Conservation (phyloP, 2,329 filamentous ascomycete genomes). For the Phoma herbarum region DNA sequence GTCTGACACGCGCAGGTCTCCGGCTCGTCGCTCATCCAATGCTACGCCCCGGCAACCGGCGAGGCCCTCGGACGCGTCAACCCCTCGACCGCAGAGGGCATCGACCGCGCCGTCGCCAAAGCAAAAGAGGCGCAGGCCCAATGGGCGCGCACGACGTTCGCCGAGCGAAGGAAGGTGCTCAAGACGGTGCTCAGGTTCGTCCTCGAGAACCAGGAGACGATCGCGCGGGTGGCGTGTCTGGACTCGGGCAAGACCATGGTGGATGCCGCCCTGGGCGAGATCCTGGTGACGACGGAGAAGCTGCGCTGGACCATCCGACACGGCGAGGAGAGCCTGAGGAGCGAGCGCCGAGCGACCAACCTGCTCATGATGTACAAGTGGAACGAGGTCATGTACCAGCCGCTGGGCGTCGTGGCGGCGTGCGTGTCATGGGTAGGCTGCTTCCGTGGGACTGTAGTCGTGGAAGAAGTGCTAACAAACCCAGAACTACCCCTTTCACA, state of each 20-base stretch:
- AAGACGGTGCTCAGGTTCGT: conserved; percentile 82
- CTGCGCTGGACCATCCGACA: conserved; percentile 92
- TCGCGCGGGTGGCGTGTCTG: conserved; percentile 84
- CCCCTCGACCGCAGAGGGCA: conserved; percentile 76
- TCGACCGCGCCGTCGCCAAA: conserved; percentile 79
- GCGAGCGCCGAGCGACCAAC: conserved; percentile 82
- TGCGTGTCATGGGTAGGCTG: conserved; percentile 76
- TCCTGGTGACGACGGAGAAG: conserved; percentile 92
- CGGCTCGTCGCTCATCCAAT: conserved; percentile 75
- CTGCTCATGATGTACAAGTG: conserved; percentile 95
- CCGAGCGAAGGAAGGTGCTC: conserved; percentile 79
- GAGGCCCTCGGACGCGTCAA: conserved; percentile 80
- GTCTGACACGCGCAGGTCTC: too few species aligned
- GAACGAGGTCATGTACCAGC: conserved; percentile 90
- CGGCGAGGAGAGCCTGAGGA: conserved; percentile 80
- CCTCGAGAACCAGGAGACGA: conserved; percentile 86
- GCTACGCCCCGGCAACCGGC: conserved; percentile 90
- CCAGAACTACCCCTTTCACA: conserved; percentile 87
- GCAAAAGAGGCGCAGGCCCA: conserved; percentile 76
- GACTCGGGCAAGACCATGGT: conserved; percentile 97
- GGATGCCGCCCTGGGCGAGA: conserved; percentile 92
- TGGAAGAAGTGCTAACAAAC: too few species aligned
- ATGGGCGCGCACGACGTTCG: conserved; percentile 83
- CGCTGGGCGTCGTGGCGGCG: conserved; percentile 89
- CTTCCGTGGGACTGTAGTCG: too few species aligned